Evolutionary conservation across 164 flowering plant species (phyloP).

Genomic region (Amborella trichopoda): DNA sequence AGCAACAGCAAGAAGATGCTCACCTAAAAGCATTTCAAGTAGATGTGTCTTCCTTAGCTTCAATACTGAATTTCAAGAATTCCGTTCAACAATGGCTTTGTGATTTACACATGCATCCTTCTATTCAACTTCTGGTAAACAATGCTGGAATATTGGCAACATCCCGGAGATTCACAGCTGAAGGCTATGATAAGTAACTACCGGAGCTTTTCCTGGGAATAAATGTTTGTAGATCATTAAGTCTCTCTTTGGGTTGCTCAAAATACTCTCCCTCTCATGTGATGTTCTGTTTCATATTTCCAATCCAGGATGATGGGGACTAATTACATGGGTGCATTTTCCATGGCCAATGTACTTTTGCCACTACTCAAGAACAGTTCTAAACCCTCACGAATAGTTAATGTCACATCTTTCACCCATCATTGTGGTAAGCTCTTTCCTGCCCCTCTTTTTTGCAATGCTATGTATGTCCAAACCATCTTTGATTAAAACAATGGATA

Average conservation of each 20-base stretch:
- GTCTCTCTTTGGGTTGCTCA: too few species aligned
- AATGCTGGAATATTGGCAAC: constrained; percentile 93
- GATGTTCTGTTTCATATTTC: neutral
- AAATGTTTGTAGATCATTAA: too few species aligned
- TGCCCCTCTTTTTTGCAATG: neutral
- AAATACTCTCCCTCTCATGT: too few species aligned
- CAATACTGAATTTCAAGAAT: constrained; percentile 43
- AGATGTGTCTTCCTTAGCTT: constrained; percentile 59
- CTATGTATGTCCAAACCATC: too few species aligned
- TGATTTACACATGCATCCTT: constrained; percentile 51
- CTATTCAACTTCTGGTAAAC: constrained; percentile 78
- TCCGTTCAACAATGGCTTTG: constrained; percentile 65
- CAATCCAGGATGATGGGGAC: constrained; percentile 69
- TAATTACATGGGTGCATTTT: constrained; percentile 83
- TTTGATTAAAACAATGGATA: too few species aligned
- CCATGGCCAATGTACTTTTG: constrained; percentile 54
- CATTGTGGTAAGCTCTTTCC: constrained; percentile 39
- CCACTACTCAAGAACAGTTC: constrained; percentile 70
- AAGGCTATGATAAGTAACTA: constrained; percentile 75
- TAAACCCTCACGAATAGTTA: constrained; percentile 71
- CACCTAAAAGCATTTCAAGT: constrained; percentile 60
- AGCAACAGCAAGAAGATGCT: constrained; percentile 30
- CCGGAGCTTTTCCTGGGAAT: neutral
- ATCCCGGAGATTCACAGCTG: constrained; percentile 39
- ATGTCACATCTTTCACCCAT: constrained; percentile 89